Conservation (phyloP, 345 rosid species). For the Brassica rapa region DNA sequence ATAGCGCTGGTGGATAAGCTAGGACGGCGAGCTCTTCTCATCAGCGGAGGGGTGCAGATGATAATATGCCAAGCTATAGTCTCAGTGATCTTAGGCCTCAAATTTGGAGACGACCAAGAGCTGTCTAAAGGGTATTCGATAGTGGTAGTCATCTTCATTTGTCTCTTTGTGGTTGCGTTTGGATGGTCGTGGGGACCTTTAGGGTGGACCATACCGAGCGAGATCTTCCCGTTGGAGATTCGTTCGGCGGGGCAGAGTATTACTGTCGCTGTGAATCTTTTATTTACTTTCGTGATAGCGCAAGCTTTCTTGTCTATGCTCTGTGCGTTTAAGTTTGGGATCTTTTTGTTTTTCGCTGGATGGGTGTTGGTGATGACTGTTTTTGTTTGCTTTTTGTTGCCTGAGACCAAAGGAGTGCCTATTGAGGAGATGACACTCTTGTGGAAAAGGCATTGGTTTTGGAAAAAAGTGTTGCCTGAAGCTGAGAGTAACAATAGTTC, state of each 20-base stretch:
- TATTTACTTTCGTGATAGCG: slow-evolving; percentile 83
- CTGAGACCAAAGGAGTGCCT: slow-evolving; percentile 91
- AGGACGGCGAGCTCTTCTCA: slow-evolving; percentile 77
- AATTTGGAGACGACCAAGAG: slow-evolving; percentile 66
- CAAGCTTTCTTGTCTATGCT: slow-evolving; percentile 76
- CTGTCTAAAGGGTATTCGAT: slow-evolving; percentile 69
- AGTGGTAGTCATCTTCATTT: slow-evolving; percentile 67
- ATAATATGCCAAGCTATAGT: slow-evolving; percentile 73
- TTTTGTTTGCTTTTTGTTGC: slow-evolving; percentile 69
- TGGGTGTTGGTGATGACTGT: slow-evolving; percentile 83
- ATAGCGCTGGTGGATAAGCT: slow-evolving; percentile 72
- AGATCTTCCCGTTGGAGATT: slow-evolving; percentile 82
- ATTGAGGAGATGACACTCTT: slow-evolving; percentile 86
- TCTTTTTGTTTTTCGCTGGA: slow-evolving; percentile 84
- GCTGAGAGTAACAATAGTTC: slow-evolving; percentile 17
- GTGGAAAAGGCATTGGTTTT: slow-evolving; percentile 95
- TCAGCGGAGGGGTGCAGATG: slow-evolving; percentile 90
- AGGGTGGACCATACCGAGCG: slow-evolving; percentile 96
- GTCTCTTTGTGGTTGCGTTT: slow-evolving; percentile 86
- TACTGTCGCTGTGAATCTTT: slow-evolving; percentile 86
- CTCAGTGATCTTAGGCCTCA: slow-evolving; percentile 70
- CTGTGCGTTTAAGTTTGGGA: slow-evolving; percentile 77
- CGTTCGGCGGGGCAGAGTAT: slow-evolving; percentile 93
- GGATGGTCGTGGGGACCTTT: slow-evolving; percentile 99
- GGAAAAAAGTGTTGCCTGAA: slow-evolving; percentile 67